phyloP scores from a whole-genome alignment of 1,139 yeast genomes.

The Yamadazyma diddensiae region DNA sequence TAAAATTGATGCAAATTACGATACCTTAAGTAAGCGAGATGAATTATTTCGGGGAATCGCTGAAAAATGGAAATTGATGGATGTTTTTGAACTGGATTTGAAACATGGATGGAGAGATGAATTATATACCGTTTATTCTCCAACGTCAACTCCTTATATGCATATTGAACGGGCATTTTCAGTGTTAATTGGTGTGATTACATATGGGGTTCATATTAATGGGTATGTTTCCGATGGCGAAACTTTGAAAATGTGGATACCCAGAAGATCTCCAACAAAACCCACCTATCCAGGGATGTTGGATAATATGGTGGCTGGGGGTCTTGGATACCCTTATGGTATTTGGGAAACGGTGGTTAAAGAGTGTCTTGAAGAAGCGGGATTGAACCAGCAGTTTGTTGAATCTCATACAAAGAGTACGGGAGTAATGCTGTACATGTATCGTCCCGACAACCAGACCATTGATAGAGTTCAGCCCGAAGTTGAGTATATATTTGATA shows the following conservation, averaged over 20 bases:
- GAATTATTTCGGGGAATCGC: constrained; percentile 45
- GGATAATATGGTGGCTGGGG: constrained; percentile 95
- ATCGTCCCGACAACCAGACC: constrained; percentile 32
- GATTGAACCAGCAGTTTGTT: constrained; percentile 56
- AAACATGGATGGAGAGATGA: constrained; percentile 85
- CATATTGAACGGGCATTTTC: constrained; percentile 78
- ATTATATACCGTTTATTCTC: constrained; percentile 67
- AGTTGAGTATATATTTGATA: constrained; percentile 75
- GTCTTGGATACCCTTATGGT: constrained; percentile 80
- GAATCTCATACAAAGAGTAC: constrained; percentile 40
- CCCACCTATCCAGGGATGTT: constrained; percentile 88
- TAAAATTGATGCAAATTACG: constrained; percentile 30
- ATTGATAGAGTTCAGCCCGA: constrained; percentile 80
- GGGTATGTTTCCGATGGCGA: constrained; percentile 60
- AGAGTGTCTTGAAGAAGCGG: constrained; percentile 91
- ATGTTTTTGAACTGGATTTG: constrained; percentile 40
- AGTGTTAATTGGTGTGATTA: constrained; percentile 76
- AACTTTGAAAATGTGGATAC: constrained; percentile 73
- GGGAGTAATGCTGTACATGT: constrained; percentile 73
- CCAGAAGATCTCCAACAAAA: constrained; percentile 71
- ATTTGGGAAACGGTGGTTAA: constrained; percentile 74
- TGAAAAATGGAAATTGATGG: constrained; percentile 33
- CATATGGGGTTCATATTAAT: constrained; percentile 85
- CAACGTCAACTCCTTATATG: constrained; percentile 55
- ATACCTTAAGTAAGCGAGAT: constrained; percentile 48